Percentiles rank a stretch among this genome's conserved stretches.
Conservation (phyloP, 73 alveolate genomes). For the Paramecium octaurelia region DNA sequence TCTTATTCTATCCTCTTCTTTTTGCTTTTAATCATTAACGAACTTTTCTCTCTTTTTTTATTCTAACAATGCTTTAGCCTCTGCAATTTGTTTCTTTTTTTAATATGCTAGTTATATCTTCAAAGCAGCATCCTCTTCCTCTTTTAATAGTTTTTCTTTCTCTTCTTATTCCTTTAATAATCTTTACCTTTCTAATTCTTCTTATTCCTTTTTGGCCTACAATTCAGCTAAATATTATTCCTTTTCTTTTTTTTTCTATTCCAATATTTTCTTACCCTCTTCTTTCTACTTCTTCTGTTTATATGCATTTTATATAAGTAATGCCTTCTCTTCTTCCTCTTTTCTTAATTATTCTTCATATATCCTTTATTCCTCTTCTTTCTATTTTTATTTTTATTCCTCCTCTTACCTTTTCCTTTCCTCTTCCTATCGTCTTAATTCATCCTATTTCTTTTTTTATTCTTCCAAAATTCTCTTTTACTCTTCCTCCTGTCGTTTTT, state of each 20-base stretch:
- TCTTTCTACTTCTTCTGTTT: neutral
- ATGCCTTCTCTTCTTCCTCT: neutral
- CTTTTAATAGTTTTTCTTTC: neutral
- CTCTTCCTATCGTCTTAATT: neutral
- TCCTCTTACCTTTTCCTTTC: neutral
- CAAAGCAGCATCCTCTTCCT: slow-evolving; percentile 26
- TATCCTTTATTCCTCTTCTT: neutral
- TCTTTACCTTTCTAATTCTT: neutral
- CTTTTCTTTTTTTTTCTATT: neutral
- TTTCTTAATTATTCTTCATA: neutral
- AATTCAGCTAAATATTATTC: neutral
- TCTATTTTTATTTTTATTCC: neutral
- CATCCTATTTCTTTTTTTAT: neutral
- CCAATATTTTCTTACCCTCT: slow-evolving; percentile 16
- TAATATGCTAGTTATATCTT: neutral
- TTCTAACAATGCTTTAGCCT: slow-evolving; percentile 11
- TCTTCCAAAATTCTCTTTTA: neutral
- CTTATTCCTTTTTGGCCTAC: neutral
- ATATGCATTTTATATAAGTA: neutral
- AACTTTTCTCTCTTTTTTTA: slow-evolving; percentile 7
- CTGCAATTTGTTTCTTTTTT: slow-evolving; percentile 6
- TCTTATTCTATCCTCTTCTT: neutral
- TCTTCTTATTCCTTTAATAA: neutral
- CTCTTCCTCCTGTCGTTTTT: neutral
- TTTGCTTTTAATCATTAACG: neutral